Percentiles rank a stretch among this genome's conserved stretches.
These are phyloP conservation scores for Diutina siamensis DNA, from an alignment of 1,139 yeast genomes.

Conservation along the genomic window DNA sequence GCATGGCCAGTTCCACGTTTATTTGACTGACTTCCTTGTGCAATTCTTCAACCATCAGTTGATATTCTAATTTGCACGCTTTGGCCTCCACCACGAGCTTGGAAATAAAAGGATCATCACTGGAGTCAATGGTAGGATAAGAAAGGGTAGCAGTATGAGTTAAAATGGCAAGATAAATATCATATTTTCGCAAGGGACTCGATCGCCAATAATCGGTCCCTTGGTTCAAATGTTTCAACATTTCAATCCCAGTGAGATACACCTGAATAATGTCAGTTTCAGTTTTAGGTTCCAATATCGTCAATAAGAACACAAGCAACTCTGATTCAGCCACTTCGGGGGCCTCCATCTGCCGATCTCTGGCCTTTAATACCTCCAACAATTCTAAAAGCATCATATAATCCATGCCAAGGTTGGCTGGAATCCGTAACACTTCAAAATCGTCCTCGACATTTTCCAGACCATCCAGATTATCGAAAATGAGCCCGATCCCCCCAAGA, in stretches of 20 bases:
- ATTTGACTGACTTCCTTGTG: slow-evolving; percentile 6
- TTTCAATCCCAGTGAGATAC: slow-evolving; percentile 12
- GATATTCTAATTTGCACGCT: slow-evolving; percentile 14
- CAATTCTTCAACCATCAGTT: slow-evolving; percentile 14
- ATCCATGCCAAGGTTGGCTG: slow-evolving; percentile 19
- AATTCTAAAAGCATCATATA: slow-evolving; percentile 19
- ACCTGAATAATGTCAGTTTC: slow-evolving; percentile 23
- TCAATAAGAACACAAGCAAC: slow-evolving; percentile 16
- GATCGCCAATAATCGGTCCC: slow-evolving; percentile 14
- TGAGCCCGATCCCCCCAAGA: slow-evolving; percentile 27
- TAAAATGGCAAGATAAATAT: slow-evolving; percentile 19
- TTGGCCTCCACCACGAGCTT: slow-evolving; percentile 12
- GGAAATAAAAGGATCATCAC: slow-evolving; percentile 13
- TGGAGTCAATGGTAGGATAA: slow-evolving; percentile 9
- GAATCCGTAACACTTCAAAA: slow-evolving; percentile 24
- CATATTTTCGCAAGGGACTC: slow-evolving; percentile 8
- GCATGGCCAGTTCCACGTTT: slow-evolving; percentile 7
- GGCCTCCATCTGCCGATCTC: slow-evolving; percentile 10
- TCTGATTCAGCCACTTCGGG: slow-evolving; percentile 7
- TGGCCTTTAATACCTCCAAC: slow-evolving; percentile 15
- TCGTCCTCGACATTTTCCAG: slow-evolving; percentile 9
- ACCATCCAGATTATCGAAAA: slow-evolving; percentile 10
- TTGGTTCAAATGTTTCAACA: slow-evolving; percentile 7
- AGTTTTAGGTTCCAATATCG: slow-evolving; percentile 14
- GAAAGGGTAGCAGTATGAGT: slow-evolving; percentile 12